Evolutionary conservation across 2,329 filamentous ascomycete genomes (phyloP), one percentile per base, ranked within the genome.

Genomic region (Monosporascus cannonballus): DNA sequence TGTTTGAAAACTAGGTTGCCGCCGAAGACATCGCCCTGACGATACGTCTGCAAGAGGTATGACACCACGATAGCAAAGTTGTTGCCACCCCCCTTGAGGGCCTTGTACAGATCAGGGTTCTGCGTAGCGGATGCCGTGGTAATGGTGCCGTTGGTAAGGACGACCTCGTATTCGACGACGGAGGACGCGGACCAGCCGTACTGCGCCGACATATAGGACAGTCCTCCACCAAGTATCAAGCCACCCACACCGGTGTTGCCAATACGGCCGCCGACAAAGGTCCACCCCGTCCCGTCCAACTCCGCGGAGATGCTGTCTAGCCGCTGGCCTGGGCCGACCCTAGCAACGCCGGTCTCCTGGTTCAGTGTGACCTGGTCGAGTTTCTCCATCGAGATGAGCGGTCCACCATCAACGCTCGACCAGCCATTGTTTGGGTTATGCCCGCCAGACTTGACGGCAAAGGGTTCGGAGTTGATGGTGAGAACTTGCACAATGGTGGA

Each of bases 391-490:
- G 78, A 78, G 52, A 84, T 75, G 9, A 78, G 64, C 0, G 78
- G 67, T 0, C 77, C 78, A 0, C 67, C 73, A 6, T 71, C 62
- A 38, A 78, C 76, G 57, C 74, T 83, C 0, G 79, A 74, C 37
- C 73, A 76, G 53, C 76, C 75, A 11, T 75, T 69, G 60, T 81
- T 80, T 5, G 78, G 76, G 51, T 76, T 78, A 64, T 84, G 80
- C 0, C 81, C 81, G 18, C 80, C 81, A n/a, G 76, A 77, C 55
- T 79, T 78, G 56, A 81, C 68, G 6, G 80, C 79, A 58, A 84
- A 84, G 3, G 57, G 65, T 48, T 75, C 76, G 4, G 70, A 64
- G 34, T 72, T 72, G 42, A 73, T 67, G 17, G 72, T 72, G 17
- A 84, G 70, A 17, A 76, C 67, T 44, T 71, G 72, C 49, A 84